phyloP scores from a whole-genome alignment of 805 yeast genomes.

The Wickerhamiella dianesei region DNA sequence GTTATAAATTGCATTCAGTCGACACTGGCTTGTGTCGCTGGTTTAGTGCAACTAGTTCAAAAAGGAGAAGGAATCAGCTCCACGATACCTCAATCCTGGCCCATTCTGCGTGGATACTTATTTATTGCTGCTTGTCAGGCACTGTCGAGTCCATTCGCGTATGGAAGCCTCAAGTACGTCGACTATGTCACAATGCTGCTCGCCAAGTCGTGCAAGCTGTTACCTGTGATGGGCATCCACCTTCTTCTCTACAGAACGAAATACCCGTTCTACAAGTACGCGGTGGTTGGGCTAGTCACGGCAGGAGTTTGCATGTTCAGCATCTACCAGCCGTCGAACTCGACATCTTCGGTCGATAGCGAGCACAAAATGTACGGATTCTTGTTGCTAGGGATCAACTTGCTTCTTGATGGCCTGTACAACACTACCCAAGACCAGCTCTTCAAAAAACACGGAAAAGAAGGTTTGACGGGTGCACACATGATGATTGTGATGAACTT shows the following conservation, averaged over 20 bases:
- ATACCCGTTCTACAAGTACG: constrained; percentile 64
- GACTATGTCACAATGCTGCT: constrained; percentile 73
- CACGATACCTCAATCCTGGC: constrained; percentile 12
- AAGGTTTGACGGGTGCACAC: constrained; percentile 62
- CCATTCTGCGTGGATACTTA: constrained; percentile 16
- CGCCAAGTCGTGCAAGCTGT: constrained; percentile 84
- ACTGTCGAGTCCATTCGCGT: constrained; percentile 70
- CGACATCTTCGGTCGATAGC: constrained; percentile 27
- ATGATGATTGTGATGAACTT: constrained; percentile 64
- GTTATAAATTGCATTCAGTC: constrained; percentile 69
- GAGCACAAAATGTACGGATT: constrained; percentile 39
- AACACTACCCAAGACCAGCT: constrained; percentile 87
- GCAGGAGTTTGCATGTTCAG: constrained; percentile 75
- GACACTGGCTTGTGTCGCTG: constrained; percentile 54
- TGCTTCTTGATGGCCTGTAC: constrained; percentile 80
- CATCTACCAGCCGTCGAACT: constrained; percentile 24
- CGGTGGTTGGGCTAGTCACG: constrained; percentile 69
- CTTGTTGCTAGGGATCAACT: constrained; percentile 40
- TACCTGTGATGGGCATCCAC: constrained; percentile 89
- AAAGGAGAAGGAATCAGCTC: constrained; percentile 22
- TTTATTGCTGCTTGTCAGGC: constrained; percentile 45
- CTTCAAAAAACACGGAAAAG: constrained; percentile 34
- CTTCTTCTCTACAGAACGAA: constrained; percentile 49
- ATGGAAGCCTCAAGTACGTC: constrained; percentile 63
- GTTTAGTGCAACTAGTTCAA: constrained; percentile 42